Evolutionary conservation across 192 early-diverging fungal genomes (phyloP).

Genomic region (Podila verticillata): DNA sequence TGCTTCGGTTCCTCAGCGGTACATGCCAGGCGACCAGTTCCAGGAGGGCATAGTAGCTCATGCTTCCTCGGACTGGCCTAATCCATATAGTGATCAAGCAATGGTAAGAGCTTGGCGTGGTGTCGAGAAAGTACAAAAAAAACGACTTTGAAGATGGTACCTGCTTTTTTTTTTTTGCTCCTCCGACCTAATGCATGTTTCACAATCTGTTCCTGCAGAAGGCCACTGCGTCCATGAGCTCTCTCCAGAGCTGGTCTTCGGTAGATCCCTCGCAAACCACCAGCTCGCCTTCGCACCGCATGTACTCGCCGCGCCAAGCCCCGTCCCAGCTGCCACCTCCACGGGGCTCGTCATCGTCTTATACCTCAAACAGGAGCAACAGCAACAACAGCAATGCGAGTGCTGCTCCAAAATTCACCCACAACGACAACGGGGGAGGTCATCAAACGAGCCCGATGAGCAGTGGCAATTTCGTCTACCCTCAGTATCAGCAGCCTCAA

Average conservation of each 20-base stretch:
- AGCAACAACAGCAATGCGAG: constrained; percentile 31
- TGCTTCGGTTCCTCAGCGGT: neutral
- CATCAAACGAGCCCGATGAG: constrained; percentile 23
- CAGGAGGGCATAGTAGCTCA: constrained; percentile 7
- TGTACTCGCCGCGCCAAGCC: neutral
- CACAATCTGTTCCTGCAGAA: constrained; percentile 7
- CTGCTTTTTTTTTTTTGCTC: neutral
- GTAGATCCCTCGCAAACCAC: constrained; percentile 3
- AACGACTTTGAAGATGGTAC: neutral
- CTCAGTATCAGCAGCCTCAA: neutral
- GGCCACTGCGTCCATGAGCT: constrained; percentile 23
- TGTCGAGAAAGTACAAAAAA: neutral
- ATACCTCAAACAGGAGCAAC: constrained; percentile 22
- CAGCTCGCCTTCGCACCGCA: constrained; percentile 9
- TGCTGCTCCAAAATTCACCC: neutral
- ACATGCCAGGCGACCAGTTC: constrained; percentile 14
- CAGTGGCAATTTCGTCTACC: constrained; percentile 9
- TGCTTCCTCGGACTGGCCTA: constrained; percentile 17
- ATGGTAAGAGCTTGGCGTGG: constrained; percentile 12
- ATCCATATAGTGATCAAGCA: constrained; percentile 24
- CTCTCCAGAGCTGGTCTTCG: constrained; percentile 24
- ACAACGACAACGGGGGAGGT: neutral
- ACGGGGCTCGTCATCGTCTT: constrained; percentile 14
- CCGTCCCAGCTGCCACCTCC: constrained; percentile 5
- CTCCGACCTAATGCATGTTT: too few relatives aligned